Evolutionary conservation across 176 grass and related monocot genomes (phyloP).

Genomic region (Carex pumila): DNA sequence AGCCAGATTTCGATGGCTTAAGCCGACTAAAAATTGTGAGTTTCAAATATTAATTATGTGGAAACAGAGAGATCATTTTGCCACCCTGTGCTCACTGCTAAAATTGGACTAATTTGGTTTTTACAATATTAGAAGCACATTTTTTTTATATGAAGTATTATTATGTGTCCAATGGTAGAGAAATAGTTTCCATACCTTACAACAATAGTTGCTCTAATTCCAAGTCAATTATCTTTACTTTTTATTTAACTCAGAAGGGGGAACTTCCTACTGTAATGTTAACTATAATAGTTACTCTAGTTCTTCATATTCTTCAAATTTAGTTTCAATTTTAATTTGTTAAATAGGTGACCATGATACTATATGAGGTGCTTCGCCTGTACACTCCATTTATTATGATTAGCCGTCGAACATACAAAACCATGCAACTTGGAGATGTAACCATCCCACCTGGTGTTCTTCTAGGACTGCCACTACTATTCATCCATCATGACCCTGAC

Average conservation of each 20-base stretch:
- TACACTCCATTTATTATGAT: constrained; percentile 38
- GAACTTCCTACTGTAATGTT: neutral
- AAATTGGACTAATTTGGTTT: neutral
- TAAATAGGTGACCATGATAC: constrained; percentile 57
- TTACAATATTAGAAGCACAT: neutral
- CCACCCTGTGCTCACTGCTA: no score
- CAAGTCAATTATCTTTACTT: neutral
- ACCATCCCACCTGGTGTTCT: constrained; percentile 44
- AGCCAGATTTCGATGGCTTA: constrained; percentile 48
- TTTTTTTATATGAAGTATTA: no score
- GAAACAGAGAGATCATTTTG: neutral
- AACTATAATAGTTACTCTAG: neutral
- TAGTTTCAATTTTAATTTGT: neutral
- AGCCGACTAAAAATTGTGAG: constrained; percentile 50
- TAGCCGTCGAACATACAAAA: constrained; percentile 39
- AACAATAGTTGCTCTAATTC: neutral
- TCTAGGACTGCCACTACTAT: constrained; percentile 30
- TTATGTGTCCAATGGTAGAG: no score
- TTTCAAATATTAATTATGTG: neutral
- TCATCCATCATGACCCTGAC: constrained; percentile 46
- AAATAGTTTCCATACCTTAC: no score
- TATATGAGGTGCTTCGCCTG: constrained; percentile 63
- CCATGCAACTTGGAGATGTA: constrained; percentile 41
- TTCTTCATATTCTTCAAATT: neutral
- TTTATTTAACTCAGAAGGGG: neutral